These are phyloP conservation scores for Hermanozyma aechmeae DNA, from an alignment of 805 yeast species.

Conservation along the genomic window DNA sequence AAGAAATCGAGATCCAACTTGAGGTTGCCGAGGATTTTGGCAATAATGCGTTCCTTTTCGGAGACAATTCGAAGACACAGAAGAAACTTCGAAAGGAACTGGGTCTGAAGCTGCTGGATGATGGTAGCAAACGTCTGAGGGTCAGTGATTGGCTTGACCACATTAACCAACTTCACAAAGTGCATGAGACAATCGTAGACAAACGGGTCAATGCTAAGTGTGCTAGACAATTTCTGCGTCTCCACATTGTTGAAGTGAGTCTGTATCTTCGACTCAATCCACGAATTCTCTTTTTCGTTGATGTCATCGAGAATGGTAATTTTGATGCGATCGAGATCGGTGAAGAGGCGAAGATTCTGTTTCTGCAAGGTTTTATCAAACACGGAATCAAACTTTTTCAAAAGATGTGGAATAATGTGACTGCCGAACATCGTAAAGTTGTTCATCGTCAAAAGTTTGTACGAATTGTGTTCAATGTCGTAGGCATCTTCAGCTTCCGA, in stretches of 20 bases:
- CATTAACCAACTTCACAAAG: conserved; percentile 30
- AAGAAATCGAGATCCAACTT: conserved; percentile 30
- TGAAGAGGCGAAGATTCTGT: conserved; percentile 30
- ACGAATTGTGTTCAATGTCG: conserved; percentile 18
- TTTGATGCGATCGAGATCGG: conserved; percentile 32
- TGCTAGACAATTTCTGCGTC: not conserved
- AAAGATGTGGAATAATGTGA: conserved; percentile 20
- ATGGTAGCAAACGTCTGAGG: conserved; percentile 24
- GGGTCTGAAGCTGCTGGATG: conserved; percentile 28
- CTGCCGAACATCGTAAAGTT: conserved; percentile 29
- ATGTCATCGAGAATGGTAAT: conserved; percentile 32
- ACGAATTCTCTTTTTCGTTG: conserved; percentile 23
- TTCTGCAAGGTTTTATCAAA: conserved; percentile 26
- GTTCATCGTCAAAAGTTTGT: conserved; percentile 34
- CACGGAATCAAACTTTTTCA: conserved; percentile 22
- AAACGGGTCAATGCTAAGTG: conserved; percentile 25
- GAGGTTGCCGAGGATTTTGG: conserved; percentile 16
- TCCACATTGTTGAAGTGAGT: conserved; percentile 12
- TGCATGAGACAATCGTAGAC: conserved; percentile 30
- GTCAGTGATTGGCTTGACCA: conserved; percentile 31
- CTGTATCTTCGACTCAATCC: conserved; percentile 20
- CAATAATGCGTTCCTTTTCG: conserved; percentile 9
- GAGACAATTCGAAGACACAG: conserved; percentile 18
- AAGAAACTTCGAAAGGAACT: conserved; percentile 23
- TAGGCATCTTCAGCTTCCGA: conserved; percentile 4